Percentiles rank a stretch among this genome's conserved stretches.
Conservation (phyloP, 2,329 filamentous ascomycete species). For the Thermothelomyces thermophilus region DNA sequence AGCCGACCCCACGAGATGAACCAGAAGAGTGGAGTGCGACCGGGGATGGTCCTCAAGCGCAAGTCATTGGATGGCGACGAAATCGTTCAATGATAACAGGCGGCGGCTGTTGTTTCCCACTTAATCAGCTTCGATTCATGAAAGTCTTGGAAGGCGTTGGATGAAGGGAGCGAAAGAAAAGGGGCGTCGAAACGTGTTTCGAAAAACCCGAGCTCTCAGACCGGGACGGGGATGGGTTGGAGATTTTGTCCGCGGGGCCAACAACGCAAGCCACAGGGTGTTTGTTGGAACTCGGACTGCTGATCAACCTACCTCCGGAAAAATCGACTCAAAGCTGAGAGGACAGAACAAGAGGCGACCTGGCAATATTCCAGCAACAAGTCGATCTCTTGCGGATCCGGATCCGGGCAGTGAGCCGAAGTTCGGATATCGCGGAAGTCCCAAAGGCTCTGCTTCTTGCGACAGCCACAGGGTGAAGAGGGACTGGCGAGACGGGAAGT, state of each 20-base stretch:
- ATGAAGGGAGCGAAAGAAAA: not conserved
- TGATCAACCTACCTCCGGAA: constrained; percentile 11
- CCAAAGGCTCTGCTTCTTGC: not conserved
- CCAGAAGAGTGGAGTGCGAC: not conserved
- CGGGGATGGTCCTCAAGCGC: constrained; percentile 6
- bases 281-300: constrained; percentile 3
- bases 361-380: constrained; percentile 39
- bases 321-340: not conserved
- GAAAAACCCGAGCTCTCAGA: no score
- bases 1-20: not conserved
- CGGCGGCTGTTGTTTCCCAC: not conserved
- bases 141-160: no score
- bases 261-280: not conserved
- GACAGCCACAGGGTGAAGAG: not conserved
- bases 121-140: constrained; percentile 4
- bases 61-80: constrained; percentile 18
- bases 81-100: not conserved
- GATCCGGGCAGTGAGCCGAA: not conserved
- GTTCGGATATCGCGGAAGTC: not conserved
- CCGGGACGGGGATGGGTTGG: not conserved
- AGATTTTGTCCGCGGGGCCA: constrained; percentile 1
- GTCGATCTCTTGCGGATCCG: constrained; percentile 24
- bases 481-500: not conserved
- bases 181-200: not conserved
- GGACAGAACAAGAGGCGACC: constrained; percentile 25